Conservation (phyloP, 2,329 filamentous ascomycete species). For the Penicillium sp. region DNA sequence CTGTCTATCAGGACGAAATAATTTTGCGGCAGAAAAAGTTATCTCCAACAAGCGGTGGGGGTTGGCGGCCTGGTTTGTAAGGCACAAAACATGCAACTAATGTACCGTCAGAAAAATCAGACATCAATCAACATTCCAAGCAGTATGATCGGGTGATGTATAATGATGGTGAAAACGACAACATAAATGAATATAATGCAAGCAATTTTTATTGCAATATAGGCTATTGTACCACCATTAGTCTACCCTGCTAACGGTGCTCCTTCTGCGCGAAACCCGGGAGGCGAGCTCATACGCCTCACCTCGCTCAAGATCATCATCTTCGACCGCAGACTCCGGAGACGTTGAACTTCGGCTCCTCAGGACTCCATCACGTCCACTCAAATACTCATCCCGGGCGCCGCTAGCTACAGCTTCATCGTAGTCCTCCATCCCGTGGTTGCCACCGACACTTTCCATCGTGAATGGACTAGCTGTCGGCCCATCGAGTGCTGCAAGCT, state of each 20-base stretch:
- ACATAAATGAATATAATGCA: no score
- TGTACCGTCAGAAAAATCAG: no score
- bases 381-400: conserved; percentile 5
- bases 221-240: not conserved
- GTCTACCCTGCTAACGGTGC: conserved; percentile 20
- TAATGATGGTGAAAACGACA: not conserved
- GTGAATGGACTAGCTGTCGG: conserved; percentile 66
- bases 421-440: conserved; percentile 42
- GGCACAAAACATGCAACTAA: not conserved
- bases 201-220: not conserved
- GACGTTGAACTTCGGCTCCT: conserved; percentile 14
- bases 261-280: conserved; percentile 24
- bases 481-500: conserved; percentile 58
- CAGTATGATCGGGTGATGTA: not conserved
- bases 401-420: conserved; percentile 6
- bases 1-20: conserved; percentile 20
- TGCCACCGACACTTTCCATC: conserved; percentile 65
- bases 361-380: conserved; percentile 16
- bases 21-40: conserved; percentile 29
- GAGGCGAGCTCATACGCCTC: conserved; percentile 33
- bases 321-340: conserved; percentile 28
- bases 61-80: not conserved
- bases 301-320: conserved; percentile 34
- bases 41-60: conserved; percentile 24
- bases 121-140: not conserved